phyloP scores from a whole-genome alignment of 768 basidiomycete genomes.

The Serendipita vermifera region DNA sequence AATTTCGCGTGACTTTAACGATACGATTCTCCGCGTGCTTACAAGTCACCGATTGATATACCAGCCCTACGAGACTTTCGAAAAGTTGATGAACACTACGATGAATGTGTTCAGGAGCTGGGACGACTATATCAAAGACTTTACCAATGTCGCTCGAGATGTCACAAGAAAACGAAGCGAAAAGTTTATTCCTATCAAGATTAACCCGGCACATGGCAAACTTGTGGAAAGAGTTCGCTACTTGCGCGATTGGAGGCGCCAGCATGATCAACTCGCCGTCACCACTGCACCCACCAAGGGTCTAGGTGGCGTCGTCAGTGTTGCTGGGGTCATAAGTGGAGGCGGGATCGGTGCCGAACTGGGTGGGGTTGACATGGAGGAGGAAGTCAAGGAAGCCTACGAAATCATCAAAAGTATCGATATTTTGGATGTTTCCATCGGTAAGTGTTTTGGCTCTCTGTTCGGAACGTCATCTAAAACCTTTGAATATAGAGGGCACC shows the following conservation, averaged over 20 bases:
- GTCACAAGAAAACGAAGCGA: constrained; percentile 81
- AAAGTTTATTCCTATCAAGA: constrained; percentile 94
- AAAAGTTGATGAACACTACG: constrained; percentile 63
- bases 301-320: constrained; percentile 79
- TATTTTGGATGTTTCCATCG: constrained; percentile 84
- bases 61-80: constrained; percentile 89
- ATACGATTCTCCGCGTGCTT: constrained; percentile 81
- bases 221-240: constrained; percentile 80
- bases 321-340: constrained; percentile 79
- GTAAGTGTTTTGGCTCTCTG: constrained; percentile 31
- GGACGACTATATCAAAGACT: constrained; percentile 86
- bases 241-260: constrained; percentile 84
- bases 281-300: constrained; percentile 96
- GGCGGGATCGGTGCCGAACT: constrained; percentile 60
- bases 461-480: not conserved
- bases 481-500: constrained; percentile 57
- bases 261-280: constrained; percentile 91
- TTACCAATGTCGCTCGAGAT: constrained; percentile 85
- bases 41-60: constrained; percentile 86
- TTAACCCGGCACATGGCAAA: constrained; percentile 79
- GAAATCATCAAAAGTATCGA: constrained; percentile 96
- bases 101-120: constrained; percentile 71
- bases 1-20: constrained; percentile 95
- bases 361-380: constrained; percentile 94
- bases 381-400: constrained; percentile 91